Base-by-base conservation (phyloP, 805 yeast genomes). In the Scheffersomyces ergatensis region DNA sequence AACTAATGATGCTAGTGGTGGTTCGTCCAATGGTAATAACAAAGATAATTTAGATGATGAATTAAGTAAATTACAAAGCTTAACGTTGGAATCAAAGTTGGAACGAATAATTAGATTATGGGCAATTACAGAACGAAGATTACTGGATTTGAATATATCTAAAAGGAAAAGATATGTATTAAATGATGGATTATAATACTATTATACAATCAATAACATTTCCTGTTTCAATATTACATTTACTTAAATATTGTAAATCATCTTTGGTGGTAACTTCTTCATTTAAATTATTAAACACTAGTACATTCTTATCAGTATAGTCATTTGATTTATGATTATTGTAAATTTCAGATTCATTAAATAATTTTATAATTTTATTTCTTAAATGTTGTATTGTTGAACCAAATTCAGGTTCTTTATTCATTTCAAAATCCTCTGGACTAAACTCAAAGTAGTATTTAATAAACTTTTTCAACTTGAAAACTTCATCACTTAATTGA, bases 371-470 rank as follows among this genome's bases (percentile, higher is more conserved):
- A 2, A 82, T 62, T 54, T 80, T 83, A 1, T 59, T 49, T 46
- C 89, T 74, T 40, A 89, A 68, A 47, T 82, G 79, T 14, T 68
- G 74, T 25, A 90, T 70, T 15, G 82, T 77, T 8, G 90, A 79
- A 1, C 95, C 95, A 40, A 70, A 74, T 44, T 79, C 90, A 4
- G 82, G 83, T 42, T 85, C 59, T 5, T 62, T 77, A 45, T 76
- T 76, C 49, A 62, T 58, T 45, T 78, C 80, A 55, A 79, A 86
- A 51, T 87, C 95, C 50, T 83, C 90, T 0, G 95, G 93, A 23
- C 86, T 78, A 60, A 87, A 87, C 55, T 86, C 95, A 49, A 85
- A 72, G 57, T 85, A 85, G 55, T 82, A 86, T 19, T 66, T 67
- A 24, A 84, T 54, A 39, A 40, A 60, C 24, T 48, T 37, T n/a